Evolutionary conservation across 495 filamentous ascomycete genomes (phyloP).

Genomic region (Oleoguttula mirabilis): DNA sequence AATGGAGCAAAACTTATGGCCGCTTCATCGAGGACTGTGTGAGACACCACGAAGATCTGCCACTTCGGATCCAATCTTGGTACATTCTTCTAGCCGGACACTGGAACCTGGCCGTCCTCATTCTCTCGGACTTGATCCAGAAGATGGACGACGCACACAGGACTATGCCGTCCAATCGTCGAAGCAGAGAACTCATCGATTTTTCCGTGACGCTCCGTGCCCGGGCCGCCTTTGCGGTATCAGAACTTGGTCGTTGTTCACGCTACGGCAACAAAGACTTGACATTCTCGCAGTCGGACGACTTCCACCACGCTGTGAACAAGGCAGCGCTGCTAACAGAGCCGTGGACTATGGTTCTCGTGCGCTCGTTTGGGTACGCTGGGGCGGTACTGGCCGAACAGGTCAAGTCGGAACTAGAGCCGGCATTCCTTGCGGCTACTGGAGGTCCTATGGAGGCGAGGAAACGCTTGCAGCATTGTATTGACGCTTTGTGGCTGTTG

Average conservation of each 20-base stretch:
- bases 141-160: conserved; percentile 28
- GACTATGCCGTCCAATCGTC: conserved; percentile 21
- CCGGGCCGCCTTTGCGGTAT: conserved; percentile 28
- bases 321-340: conserved; percentile 35
- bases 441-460: conserved; percentile 3
- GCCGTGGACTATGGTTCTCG: conserved; percentile 37
- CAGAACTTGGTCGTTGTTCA: conserved; percentile 31
- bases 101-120: conserved; percentile 38
- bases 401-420: not conserved
- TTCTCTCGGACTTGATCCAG: conserved; percentile 36
- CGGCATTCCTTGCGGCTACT: not conserved
- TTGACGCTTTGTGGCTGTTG: conserved; percentile 33
- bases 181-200: conserved; percentile 21
- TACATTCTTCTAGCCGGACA: conserved; percentile 36
- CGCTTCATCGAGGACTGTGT: conserved; percentile 36
- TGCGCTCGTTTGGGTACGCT: conserved; percentile 35
- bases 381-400: conserved; percentile 26
- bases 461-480: conserved; percentile 27
- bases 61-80: conserved; percentile 38
- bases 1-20: conserved; percentile 35
- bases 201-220: conserved; percentile 27
- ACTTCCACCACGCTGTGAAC: conserved; percentile 30
- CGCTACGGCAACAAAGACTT: conserved; percentile 16
- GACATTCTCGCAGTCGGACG: no score
- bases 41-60: conserved; percentile 31